Evolutionary conservation across 73 alveolate genomes (phyloP).

Genomic region (Paramecium sexaurelia): DNA sequence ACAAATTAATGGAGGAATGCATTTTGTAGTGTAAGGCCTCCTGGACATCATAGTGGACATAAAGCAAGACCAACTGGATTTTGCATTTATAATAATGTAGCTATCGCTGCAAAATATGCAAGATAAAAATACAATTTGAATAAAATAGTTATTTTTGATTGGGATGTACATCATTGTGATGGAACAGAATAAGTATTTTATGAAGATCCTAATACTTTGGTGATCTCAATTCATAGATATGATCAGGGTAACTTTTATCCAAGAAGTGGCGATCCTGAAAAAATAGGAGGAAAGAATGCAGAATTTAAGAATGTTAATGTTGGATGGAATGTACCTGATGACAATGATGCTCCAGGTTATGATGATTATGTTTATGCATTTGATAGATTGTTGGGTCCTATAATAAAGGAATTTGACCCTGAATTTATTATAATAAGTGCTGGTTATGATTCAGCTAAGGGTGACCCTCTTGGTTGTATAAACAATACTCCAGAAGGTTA

Average conservation of each 20-base stretch:
- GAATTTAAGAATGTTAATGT: conserved; percentile 89
- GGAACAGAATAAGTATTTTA: conserved; percentile 96
- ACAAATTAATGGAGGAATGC: conserved; percentile 51
- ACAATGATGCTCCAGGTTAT: conserved; percentile 85
- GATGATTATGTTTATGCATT: conserved; percentile 91
- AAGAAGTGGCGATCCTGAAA: conserved; percentile 78
- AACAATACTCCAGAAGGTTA: conserved; percentile 90
- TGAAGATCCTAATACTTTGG: conserved; percentile 87
- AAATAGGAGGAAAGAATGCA: conserved; percentile 86
- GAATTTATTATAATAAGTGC: conserved; percentile 95
- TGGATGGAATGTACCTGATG: conserved; percentile 75
- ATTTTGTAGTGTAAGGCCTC: conserved; percentile 84
- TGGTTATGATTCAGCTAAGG: conserved; percentile 98
- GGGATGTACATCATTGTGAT: conserved; percentile 99
- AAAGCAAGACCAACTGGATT: conserved; percentile 82
- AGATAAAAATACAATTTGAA: conserved; percentile 66
- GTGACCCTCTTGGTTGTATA: conserved; percentile 96
- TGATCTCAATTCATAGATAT: conserved; percentile 93
- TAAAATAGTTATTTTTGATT: conserved; percentile 93
- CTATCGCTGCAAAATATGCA: conserved; percentile 94
- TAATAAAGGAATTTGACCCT: conserved; percentile 89
- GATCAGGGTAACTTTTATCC: conserved; percentile 91
- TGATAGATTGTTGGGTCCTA: conserved; percentile 90
- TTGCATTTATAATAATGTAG: conserved; percentile 96
- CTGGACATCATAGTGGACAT: conserved; percentile 97